Conservation (phyloP, 1,139 yeast species). For the Candida neerlandica region DNA sequence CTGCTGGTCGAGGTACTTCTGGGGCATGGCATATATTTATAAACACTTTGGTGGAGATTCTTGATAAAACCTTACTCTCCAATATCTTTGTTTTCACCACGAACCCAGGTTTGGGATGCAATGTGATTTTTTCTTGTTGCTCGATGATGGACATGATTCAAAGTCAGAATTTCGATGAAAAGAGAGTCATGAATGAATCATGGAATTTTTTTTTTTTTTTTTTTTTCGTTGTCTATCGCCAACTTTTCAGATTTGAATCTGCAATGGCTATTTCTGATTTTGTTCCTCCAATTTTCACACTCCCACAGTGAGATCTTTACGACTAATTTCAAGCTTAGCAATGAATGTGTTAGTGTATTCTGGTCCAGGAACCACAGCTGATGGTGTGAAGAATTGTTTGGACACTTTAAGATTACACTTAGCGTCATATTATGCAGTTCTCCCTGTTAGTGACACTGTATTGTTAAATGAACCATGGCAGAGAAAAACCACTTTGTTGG, state of each 20-base stretch:
- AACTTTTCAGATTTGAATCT: background rate
- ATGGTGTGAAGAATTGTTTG: constrained; percentile 80
- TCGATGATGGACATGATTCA: constrained; percentile 20
- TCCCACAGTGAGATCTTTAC: background rate
- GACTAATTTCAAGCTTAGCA: constrained; percentile 5
- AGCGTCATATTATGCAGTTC: constrained; percentile 90
- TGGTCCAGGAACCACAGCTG: constrained; percentile 86
- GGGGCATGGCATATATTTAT: constrained; percentile 71
- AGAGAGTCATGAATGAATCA: constrained; percentile 1
- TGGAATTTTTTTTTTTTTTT: background rate
- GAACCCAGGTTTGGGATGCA: constrained; percentile 59
- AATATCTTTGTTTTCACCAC: constrained; percentile 63
- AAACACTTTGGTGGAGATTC: constrained; percentile 64
- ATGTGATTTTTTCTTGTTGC: constrained; percentile 21
- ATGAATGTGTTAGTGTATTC: constrained; percentile 86
- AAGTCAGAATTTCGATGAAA: constrained; percentile 5
- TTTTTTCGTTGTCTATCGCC: background rate
- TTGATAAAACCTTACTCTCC: constrained; percentile 27
- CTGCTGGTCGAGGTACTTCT: constrained; percentile 57
- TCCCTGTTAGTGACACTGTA: constrained; percentile 64
- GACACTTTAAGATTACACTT: constrained; percentile 73
- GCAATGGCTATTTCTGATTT: background rate
- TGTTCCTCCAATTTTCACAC: background rate
- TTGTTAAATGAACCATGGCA: constrained; percentile 87
- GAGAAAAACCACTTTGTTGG: constrained; percentile 72